Evolutionary conservation across 1,139 yeast species (phyloP).

Genomic region (Suhomyces bokatorum): DNA sequence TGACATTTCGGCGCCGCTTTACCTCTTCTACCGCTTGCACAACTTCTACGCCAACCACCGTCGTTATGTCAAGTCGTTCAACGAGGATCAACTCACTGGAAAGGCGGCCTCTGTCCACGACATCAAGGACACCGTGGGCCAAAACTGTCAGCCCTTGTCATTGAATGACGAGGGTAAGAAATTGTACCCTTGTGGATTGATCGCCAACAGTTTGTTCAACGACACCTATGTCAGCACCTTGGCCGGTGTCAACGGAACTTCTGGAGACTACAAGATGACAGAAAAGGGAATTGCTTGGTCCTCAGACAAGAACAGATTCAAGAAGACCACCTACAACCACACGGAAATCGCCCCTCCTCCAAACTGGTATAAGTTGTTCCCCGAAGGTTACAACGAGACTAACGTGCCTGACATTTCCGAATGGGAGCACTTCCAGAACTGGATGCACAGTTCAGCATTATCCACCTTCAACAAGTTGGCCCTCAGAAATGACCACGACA

Average conservation of each 20-base stretch:
- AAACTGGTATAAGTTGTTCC: slow-evolving; percentile 81
- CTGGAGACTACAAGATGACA: slow-evolving; percentile 58
- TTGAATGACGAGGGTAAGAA: slow-evolving; percentile 55
- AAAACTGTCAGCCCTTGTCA: slow-evolving; percentile 84
- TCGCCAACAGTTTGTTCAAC: slow-evolving; percentile 90
- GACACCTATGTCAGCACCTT: slow-evolving; percentile 68
- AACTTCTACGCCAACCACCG: slow-evolving; percentile 92
- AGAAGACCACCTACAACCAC: slow-evolving; percentile 71
- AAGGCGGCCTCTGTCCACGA: slow-evolving; percentile 53
- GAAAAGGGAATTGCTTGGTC: slow-evolving; percentile 83
- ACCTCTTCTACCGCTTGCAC: slow-evolving; percentile 75
- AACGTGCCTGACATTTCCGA: slow-evolving; percentile 78
- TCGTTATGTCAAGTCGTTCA: slow-evolving; percentile 84
- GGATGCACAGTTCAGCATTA: slow-evolving; percentile 96
- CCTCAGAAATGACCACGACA: slow-evolving; percentile 70
- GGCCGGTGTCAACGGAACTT: slow-evolving; percentile 47
- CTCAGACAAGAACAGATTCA: slow-evolving; percentile 73
- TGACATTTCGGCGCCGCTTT: slow-evolving; percentile 73
- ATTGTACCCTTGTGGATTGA: slow-evolving; percentile 91
- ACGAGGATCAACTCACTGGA: slow-evolving; percentile 89
- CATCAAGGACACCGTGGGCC: slow-evolving; percentile 71
- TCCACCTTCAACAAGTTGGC: slow-evolving; percentile 83
- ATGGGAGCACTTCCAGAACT: slow-evolving; percentile 88
- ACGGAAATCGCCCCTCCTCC: slow-evolving; percentile 91
- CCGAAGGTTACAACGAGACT: slow-evolving; percentile 84